A percentile compares a stretch with the other conserved stretches of the same genome.
These are phyloP conservation scores for Closterium sp. DNA, from an alignment of 139 green algal species.

Conservation along the genomic window DNA sequence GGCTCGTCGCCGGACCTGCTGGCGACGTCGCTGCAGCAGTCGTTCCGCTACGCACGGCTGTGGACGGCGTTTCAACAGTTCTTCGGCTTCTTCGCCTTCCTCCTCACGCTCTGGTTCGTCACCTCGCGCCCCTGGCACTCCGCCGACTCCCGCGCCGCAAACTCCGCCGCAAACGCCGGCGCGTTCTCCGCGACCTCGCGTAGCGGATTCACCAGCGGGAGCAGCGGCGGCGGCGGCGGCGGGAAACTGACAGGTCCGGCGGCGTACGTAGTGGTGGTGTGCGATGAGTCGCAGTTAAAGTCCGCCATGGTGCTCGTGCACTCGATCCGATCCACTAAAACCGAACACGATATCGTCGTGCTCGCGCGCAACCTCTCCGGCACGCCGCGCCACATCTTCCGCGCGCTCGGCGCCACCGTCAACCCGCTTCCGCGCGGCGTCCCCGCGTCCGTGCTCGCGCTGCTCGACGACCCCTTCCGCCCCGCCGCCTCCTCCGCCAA, in stretches of 20 bases:
- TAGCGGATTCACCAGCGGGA: background rate
- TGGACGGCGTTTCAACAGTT: background rate
- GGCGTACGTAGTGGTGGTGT: slow-evolving; percentile 19
- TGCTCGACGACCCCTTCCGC: background rate
- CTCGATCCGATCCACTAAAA: slow-evolving; percentile 4
- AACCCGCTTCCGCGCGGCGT: background rate
- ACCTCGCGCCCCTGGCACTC: background rate
- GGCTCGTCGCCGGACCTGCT: background rate
- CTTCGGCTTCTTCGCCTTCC: background rate
- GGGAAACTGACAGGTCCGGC: background rate
- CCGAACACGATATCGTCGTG: slow-evolving; percentile 23
- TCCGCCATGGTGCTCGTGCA: slow-evolving; percentile 42
- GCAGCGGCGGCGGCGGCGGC: too few relatives aligned
- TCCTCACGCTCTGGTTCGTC: slow-evolving; percentile 6
- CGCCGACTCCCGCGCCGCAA: background rate
- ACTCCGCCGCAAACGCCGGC: background rate
- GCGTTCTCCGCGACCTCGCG: background rate
- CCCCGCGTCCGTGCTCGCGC: background rate
- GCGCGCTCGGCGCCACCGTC: slow-evolving; percentile 14
- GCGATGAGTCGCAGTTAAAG: slow-evolving; percentile 5
- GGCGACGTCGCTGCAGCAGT: background rate
- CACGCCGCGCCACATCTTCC: slow-evolving; percentile 11
- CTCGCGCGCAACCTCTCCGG: slow-evolving; percentile 8
- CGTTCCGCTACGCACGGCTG: background rate
- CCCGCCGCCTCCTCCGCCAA: too few relatives aligned